Base-by-base conservation (phyloP, 202 grass and related monocot genomes). In the Hordeum pubiflorum region DNA sequence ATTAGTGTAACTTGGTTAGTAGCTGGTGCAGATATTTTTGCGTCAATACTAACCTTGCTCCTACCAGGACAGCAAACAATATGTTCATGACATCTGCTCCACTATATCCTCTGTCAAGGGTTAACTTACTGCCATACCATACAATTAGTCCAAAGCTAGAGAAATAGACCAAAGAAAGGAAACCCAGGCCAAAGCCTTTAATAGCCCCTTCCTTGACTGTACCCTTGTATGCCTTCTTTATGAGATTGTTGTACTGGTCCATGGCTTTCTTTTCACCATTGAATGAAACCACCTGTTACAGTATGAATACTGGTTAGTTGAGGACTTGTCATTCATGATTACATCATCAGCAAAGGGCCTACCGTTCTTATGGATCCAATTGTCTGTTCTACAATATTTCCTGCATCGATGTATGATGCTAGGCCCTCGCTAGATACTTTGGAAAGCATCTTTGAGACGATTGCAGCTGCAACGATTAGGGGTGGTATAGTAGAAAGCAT, bases 361-460 rank as follows among this genome's bases (percentile, higher is more conserved):
- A 94, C 92, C 56, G 92, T 94, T 87, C 77, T 89, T 46, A 94
- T 91, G 54, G 89, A 94, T 61, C 92, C 84, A 80, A 94, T 52
- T 59, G 86, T 94, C n/a, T 91, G 81, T 63, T 94, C 89, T n/a
- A 91, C 89, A 66, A 91, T 77, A 58, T 80, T 69, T 5, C 84
- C 92, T 41, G 89, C 92, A 34, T 89, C 72, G 27, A 48, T 33
- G 56, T 94, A 91, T 82, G 86, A 81, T 43, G 14, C 69, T 77
- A 83, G 84, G 31, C 87, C 84, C 55, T 82, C 21, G 11, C 24
- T 83, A 9, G 91, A 91, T 61, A 89, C 39, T 82, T 87, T 57
- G 15, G 92, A 79, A 10, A 91, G 33, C 68, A 85, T 29, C 69
- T 73, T 86, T 61, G 91, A 84, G 58, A 94, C 57, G 58, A 64